phyloP scores from a whole-genome alignment of 805 yeast genomes.

The Nakazawaea wickerhamii region DNA sequence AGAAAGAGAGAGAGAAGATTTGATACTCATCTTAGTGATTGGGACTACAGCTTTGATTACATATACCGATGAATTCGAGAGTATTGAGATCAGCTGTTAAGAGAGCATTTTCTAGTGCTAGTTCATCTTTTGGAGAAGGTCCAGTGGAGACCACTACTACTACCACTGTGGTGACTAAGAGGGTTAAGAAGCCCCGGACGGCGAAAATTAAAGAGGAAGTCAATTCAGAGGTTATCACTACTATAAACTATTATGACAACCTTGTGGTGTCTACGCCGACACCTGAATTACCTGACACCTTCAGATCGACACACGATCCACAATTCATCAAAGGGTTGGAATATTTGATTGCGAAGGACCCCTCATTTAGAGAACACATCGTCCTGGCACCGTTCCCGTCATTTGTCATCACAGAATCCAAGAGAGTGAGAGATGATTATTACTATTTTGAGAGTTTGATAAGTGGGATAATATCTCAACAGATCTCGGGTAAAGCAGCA shows the following conservation, averaged over 20 bases:
- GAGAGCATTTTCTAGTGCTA: not conserved
- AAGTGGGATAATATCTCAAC: slow-evolving; percentile 60
- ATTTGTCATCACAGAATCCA: slow-evolving; percentile 4
- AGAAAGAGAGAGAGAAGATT: too few relatives aligned
- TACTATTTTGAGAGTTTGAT: slow-evolving; percentile 38
- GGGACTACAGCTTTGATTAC: too few relatives aligned
- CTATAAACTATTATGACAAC: slow-evolving; percentile 18
- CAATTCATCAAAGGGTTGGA: slow-evolving; percentile 22
- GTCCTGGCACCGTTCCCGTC: slow-evolving; percentile 3
- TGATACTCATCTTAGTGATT: too few relatives aligned
- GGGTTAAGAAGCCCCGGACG: not conserved
- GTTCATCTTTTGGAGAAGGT: not conserved
- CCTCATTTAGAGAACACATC: slow-evolving; percentile 16
- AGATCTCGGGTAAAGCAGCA: slow-evolving; percentile 80
- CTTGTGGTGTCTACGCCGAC: not conserved
- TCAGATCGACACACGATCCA: slow-evolving; percentile 15
- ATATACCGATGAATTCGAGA: not conserved
- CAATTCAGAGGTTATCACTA: slow-evolving; percentile 18
- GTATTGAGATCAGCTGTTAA: slow-evolving; percentile 2
- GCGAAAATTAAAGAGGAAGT: not conserved
- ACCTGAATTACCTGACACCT: slow-evolving; percentile 14
- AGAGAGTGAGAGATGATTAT: slow-evolving; percentile 14
- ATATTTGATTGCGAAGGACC: slow-evolving; percentile 21
- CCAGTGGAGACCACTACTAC: not conserved
- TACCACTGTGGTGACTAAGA: not conserved